A percentile compares a stretch with the other conserved stretches of the same genome.
Conservation (phyloP, 768 basidiomycete species). For the Sistotremastrum suecicum region DNA sequence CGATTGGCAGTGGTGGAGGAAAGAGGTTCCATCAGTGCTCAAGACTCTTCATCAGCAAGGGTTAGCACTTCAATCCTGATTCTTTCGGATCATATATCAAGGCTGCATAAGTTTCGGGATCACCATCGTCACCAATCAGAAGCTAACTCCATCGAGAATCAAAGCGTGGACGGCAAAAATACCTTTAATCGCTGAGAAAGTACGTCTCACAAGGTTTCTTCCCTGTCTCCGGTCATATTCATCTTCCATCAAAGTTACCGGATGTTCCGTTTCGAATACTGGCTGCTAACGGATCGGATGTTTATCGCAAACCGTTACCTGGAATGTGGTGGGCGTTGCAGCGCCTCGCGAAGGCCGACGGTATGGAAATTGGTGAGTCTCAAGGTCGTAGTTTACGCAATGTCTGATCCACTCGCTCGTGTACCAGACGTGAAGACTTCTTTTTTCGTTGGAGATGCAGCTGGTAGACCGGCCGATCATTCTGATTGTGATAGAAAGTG, state of each 20-base stretch:
- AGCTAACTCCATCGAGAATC: constrained; percentile 30
- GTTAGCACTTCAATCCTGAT: constrained; percentile 23
- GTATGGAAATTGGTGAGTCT: constrained; percentile 47
- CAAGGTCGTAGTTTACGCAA: not conserved
- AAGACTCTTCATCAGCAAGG: constrained; percentile 44
- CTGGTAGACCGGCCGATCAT: constrained; percentile 67
- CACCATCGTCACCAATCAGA: constrained; percentile 76
- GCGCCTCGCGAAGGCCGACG: constrained; percentile 40
- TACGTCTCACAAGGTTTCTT: constrained; percentile 17
- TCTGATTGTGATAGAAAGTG: constrained; percentile 76
- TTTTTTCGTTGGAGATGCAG: constrained; percentile 85
- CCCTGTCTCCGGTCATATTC: not conserved
- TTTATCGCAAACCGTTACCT: constrained; percentile 73
- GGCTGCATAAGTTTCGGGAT: constrained; percentile 41
- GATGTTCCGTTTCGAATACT: constrained; percentile 64
- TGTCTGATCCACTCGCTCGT: not conserved
- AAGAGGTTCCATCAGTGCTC: constrained; percentile 46
- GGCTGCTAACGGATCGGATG: constrained; percentile 63
- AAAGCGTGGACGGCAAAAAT: constrained; percentile 71
- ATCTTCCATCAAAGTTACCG: constrained; percentile 34
- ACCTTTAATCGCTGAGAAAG: constrained; percentile 45
- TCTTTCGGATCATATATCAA: not conserved
- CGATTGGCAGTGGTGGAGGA: constrained; percentile 67
- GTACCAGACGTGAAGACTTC: constrained; percentile 45
- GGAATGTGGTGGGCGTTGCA: constrained; percentile 76